Evolutionary conservation across 208 protist genomes (phyloP), one percentile per base, ranked within the genome.

Genomic region (Leishmania mexicana): DNA sequence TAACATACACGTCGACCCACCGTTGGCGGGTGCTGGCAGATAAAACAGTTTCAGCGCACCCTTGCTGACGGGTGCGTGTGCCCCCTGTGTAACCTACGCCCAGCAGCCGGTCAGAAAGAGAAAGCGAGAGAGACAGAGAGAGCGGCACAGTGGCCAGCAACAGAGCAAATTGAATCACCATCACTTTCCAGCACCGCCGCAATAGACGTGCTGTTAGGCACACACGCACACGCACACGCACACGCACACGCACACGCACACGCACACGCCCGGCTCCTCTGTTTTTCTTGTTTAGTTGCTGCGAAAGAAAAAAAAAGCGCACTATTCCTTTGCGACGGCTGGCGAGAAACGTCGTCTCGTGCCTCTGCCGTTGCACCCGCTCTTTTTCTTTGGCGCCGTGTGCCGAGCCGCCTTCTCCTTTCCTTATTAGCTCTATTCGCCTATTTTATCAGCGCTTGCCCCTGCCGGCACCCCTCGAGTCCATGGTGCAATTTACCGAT

Each of bases 401-500:
- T 62, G 5, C 5, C 8, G 17, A 8, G 57, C 57, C 57, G 4
- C 57, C 13, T 28, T 62, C 73, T 17, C 35, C 45, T 45, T 64
- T 38, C 11, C 11, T 42, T 68, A 40, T 31, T 49, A 6, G 24
- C 13, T 72, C 24, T 28, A 21, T 47, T 31, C 38, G 24, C 31
- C 15, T 13, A 49, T 47, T 72, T 47, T 38, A 53, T 15, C 31
- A 31, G 45, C 24, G 8, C 47, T 15, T 74, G 3, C n/a, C 51
- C 47, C 40, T 38, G 38, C 24, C 45, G 11, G 11, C 0, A 3
- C n/a, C 70, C 21, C 21, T 65, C 31, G 24, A 49, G 0, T 11
- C 64, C 47, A 86, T 86, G 83, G 78, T 75, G 47, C 62, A 82
- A 40, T 79, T 86, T 58, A 82, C 87, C 17, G 81, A 89, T 67